Percentiles rank a stretch among this genome's conserved stretches.
These are phyloP conservation scores for Beauveria sp. DNA, from an alignment of 2,329 filamentous ascomycete genomes.

Conservation along the genomic window DNA sequence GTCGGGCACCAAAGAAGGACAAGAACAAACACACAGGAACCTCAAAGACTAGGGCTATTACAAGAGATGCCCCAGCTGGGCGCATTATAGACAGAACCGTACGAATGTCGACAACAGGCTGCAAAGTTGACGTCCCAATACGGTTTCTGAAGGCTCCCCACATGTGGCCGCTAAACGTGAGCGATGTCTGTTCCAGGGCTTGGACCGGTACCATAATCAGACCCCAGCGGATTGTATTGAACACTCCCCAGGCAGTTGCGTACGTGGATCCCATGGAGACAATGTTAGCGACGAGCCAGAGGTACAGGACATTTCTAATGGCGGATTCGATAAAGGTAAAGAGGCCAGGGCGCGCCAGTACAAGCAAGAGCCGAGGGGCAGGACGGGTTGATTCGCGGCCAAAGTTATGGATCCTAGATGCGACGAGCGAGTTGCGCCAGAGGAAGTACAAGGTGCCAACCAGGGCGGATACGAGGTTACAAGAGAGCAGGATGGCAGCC, in stretches of 20 bases:
- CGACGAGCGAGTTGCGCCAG: not conserved
- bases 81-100: conserved; percentile 31
- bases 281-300: conserved; percentile 62
- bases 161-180: conserved; percentile 58
- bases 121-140: conserved; percentile 17
- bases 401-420: not conserved
- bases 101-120: conserved; percentile 14
- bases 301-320: conserved; percentile 60
- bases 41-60: conserved; percentile 50
- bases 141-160: conserved; percentile 48
- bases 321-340: conserved; percentile 58
- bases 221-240: conserved; percentile 68
- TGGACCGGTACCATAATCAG: conserved; percentile 67
- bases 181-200: conserved; percentile 55
- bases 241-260: conserved; percentile 65
- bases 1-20: conserved; percentile 47
- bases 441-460: conserved; percentile 55
- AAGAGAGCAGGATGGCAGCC: conserved; percentile 54
- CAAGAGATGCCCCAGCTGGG: conserved; percentile 46
- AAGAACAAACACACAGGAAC: conserved; percentile 56
- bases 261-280: conserved; percentile 56
- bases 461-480: conserved; percentile 47
- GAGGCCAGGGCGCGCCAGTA: conserved; percentile 49
- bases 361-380: conserved; percentile 34
- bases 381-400: conserved; percentile 22